A percentile compares a stretch with the other conserved stretches of the same genome.
Evolutionary conservation across 2,329 filamentous ascomycete species (phyloP).

Genomic region (Phoma sp.): DNA sequence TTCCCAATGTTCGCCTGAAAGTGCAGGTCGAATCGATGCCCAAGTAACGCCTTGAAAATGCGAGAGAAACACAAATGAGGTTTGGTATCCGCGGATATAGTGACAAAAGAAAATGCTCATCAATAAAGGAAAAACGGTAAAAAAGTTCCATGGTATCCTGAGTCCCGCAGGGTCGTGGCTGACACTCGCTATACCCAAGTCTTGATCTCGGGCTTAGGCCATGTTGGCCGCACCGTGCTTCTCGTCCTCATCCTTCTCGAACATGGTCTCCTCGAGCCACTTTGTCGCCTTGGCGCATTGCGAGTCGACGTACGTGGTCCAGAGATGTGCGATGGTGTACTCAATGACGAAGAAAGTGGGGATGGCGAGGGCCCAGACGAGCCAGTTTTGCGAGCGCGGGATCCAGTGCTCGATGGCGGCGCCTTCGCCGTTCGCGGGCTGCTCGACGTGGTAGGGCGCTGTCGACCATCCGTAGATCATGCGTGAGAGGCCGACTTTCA

Average conservation of each 20-base stretch:
- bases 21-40: slow-evolving; percentile 1
- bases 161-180: slow-evolving; percentile 2
- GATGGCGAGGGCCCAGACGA: slow-evolving; percentile 52
- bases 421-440: slow-evolving; percentile 47
- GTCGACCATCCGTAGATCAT: slow-evolving; percentile 60
- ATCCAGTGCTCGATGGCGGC: slow-evolving; percentile 52
- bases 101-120: slow-evolving; percentile 16
- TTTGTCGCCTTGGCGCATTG: slow-evolving; percentile 57
- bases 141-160: not conserved
- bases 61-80: not conserved
- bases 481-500: slow-evolving; percentile 59
- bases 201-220: slow-evolving; percentile 18
- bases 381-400: slow-evolving; percentile 46
- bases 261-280: slow-evolving; percentile 57
- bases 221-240: slow-evolving; percentile 37
- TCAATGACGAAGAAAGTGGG: slow-evolving; percentile 55
- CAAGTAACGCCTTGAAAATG: slow-evolving; percentile 14
- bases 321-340: slow-evolving; percentile 56
- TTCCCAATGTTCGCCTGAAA: slow-evolving; percentile 1
- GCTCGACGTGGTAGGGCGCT: slow-evolving; percentile 49
- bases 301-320: slow-evolving; percentile 60
- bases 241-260: slow-evolving; percentile 52
- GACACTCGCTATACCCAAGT: no score
- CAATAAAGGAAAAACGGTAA: slow-evolving; percentile 2
- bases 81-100: slow-evolving; percentile 16